Evolutionary conservation across 177 flowering plant genomes (phyloP).

Genomic region (Tripterygium wilfordii): DNA sequence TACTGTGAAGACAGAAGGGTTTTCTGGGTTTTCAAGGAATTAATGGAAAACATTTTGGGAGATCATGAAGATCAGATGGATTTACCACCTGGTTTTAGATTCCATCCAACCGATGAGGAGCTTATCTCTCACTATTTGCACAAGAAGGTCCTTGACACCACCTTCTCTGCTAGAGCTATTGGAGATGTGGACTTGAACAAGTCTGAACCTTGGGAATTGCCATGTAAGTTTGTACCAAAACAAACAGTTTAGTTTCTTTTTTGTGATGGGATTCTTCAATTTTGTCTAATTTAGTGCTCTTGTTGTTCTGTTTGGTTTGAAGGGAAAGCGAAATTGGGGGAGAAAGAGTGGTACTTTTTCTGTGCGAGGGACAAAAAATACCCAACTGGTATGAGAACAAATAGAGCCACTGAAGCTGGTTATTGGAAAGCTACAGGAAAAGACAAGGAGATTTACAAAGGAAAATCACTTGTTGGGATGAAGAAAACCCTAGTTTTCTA

Average conservation of each 20-base stretch:
- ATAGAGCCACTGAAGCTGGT: conserved; percentile 84
- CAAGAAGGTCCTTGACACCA: conserved; percentile 43
- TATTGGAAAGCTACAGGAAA: conserved; percentile 98
- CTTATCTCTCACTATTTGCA: conserved; percentile 73
- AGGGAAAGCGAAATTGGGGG: conserved; percentile 86
- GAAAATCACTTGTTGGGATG: conserved; percentile 76
- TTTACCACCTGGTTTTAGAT: conserved; percentile 89
- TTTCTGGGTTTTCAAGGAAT: conserved; percentile 5
- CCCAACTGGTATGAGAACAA: conserved; percentile 88
- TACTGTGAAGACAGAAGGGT: neutral
- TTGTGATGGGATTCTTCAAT: neutral
- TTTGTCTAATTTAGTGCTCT: conserved; percentile 1
- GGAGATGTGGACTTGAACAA: conserved; percentile 93
- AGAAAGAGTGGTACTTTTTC: conserved; percentile 91
- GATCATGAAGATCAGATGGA: conserved; percentile 49
- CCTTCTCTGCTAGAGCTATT: conserved; percentile 62
- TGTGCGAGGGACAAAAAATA: conserved; percentile 82
- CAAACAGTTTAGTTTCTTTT: too few species aligned
- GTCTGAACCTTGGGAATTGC: conserved; percentile 92
- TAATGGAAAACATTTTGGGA: conserved; percentile 36
- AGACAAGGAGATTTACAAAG: conserved; percentile 72
- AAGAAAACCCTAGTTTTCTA: conserved; percentile 92
- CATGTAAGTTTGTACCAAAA: conserved; percentile 32
- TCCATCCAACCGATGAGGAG: conserved; percentile 93
- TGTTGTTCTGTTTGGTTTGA: conserved; percentile 12